These are phyloP conservation scores for Apiospora kogelbergensis DNA, from an alignment of 2,329 filamentous ascomycete genomes.

Conservation along the genomic window DNA sequence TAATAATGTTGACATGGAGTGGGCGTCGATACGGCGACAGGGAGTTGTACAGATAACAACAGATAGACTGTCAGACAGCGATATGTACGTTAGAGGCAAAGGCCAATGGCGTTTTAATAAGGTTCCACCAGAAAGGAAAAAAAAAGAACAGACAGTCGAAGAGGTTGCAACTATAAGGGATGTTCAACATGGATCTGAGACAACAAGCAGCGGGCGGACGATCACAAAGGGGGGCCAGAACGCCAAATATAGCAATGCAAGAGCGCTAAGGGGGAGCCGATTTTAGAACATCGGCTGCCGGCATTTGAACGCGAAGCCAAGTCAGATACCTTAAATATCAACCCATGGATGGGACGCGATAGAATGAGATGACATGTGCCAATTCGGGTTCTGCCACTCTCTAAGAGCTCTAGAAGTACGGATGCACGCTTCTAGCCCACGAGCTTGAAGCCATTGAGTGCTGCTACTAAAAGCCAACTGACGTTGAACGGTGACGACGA, in stretches of 20 bases:
- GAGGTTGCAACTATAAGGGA: slow-evolving; percentile 3
- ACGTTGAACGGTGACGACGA: background rate
- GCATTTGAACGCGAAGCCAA: background rate
- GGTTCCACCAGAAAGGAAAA: background rate
- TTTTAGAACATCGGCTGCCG: slow-evolving; percentile 6
- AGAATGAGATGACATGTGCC: background rate
- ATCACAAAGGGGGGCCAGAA: background rate
- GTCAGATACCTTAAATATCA: background rate
- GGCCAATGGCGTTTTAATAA: background rate
- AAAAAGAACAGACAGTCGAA: slow-evolving; percentile 2
- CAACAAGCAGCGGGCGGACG: background rate
- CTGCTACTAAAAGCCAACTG: background rate
- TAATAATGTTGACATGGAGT: background rate
- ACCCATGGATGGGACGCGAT: background rate
- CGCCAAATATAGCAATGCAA: background rate
- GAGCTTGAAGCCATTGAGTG: background rate
- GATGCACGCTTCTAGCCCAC: background rate
- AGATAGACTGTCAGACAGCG: background rate
- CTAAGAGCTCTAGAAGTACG: background rate
- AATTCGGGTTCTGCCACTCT: background rate
- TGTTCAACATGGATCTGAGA: slow-evolving; percentile 7
- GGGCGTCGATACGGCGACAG: background rate
- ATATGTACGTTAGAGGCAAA: background rate
- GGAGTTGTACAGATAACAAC: background rate
- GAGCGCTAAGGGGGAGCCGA: background rate